Percentiles rank a stretch among this genome's conserved stretches.
Evolutionary conservation across 345 rosid genomes (phyloP).

Genomic region (Brassica carinata): DNA sequence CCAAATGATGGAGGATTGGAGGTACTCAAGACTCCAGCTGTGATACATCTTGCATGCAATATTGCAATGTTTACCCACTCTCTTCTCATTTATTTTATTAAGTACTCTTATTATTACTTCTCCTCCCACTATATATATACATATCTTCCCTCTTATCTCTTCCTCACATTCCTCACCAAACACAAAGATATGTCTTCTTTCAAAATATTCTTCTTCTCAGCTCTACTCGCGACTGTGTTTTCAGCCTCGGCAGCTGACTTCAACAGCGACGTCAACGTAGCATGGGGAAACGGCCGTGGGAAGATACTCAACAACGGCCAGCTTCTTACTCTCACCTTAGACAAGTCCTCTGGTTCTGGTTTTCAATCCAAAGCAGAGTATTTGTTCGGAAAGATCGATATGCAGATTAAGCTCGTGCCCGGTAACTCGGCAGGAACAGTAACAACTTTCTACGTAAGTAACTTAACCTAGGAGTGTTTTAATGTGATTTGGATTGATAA

Average conservation of each 20-base stretch:
- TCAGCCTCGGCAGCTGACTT: conserved; percentile 33
- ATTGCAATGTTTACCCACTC: conserved; percentile 38
- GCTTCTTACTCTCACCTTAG: conserved; percentile 41
- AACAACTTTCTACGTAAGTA: conserved; percentile 49
- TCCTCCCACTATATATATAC: conserved; percentile 28
- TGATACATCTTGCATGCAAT: conserved; percentile 41
- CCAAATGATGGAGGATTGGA: conserved; percentile 33
- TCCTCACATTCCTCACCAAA: conserved; percentile 43
- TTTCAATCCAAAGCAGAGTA: conserved; percentile 49
- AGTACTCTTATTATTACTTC: neutral
- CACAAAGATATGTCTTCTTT: conserved; percentile 28
- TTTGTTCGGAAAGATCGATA: conserved; percentile 46
- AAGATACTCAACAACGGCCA: conserved; percentile 41
- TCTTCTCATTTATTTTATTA: conserved; percentile 21
- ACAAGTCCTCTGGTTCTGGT: conserved; percentile 50
- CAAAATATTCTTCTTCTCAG: conserved; percentile 25
- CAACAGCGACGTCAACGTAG: conserved; percentile 24
- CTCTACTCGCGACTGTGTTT: conserved; percentile 29
- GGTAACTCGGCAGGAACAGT: conserved; percentile 58
- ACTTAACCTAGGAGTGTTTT: neutral
- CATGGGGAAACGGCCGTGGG: conserved; percentile 42
- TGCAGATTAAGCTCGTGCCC: conserved; percentile 52
- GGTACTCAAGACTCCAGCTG: conserved; percentile 32
- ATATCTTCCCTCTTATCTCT: conserved; percentile 20
- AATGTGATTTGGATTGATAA: neutral